These are phyloP conservation scores for Cordyceps fumosorosea DNA, from an alignment of 2,329 filamentous ascomycete genomes.

Conservation along the genomic window DNA sequence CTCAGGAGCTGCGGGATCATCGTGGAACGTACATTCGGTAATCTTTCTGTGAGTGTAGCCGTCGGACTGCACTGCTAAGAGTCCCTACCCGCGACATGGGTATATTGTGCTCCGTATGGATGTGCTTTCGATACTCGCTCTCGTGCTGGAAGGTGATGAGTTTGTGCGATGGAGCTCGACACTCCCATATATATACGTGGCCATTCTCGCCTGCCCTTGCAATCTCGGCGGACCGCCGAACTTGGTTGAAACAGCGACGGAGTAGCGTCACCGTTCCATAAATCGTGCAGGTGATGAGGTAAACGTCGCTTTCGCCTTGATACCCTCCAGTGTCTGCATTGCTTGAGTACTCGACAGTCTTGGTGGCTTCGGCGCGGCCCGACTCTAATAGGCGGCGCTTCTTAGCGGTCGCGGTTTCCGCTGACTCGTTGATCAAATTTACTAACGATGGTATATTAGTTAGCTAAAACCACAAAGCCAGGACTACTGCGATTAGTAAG, in stretches of 20 bases:
- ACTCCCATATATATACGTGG: slow-evolving; percentile 24
- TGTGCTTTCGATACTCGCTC: slow-evolving; percentile 21
- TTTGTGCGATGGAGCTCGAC: slow-evolving; percentile 23
- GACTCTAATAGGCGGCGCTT: neutral
- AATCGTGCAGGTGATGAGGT: slow-evolving; percentile 18
- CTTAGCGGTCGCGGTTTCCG: neutral
- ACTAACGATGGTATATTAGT: no score
- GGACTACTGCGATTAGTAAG: no score
- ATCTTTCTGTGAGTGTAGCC: slow-evolving; percentile 20
- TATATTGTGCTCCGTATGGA: slow-evolving; percentile 18
- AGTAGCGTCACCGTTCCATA: slow-evolving; percentile 23
- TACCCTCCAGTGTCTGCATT: slow-evolving; percentile 14
- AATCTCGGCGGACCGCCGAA: slow-evolving; percentile 22
- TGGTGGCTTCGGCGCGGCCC: slow-evolving; percentile 14
- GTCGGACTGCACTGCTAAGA: slow-evolving; percentile 22
- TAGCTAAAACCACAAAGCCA: no score
- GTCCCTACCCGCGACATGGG: slow-evolving; percentile 11
- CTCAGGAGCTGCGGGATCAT: slow-evolving; percentile 20
- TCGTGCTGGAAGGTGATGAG: slow-evolving; percentile 22
- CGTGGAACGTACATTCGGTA: slow-evolving; percentile 22
- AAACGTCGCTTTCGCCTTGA: slow-evolving; percentile 17
- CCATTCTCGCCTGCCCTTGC: slow-evolving; percentile 19
- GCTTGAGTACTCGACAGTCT: slow-evolving; percentile 13
- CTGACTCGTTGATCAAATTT: neutral
- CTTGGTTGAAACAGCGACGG: slow-evolving; percentile 22